phyloP scores from a whole-genome alignment of 2,329 filamentous ascomycete genomes.

The Pezicula rhizophila region DNA sequence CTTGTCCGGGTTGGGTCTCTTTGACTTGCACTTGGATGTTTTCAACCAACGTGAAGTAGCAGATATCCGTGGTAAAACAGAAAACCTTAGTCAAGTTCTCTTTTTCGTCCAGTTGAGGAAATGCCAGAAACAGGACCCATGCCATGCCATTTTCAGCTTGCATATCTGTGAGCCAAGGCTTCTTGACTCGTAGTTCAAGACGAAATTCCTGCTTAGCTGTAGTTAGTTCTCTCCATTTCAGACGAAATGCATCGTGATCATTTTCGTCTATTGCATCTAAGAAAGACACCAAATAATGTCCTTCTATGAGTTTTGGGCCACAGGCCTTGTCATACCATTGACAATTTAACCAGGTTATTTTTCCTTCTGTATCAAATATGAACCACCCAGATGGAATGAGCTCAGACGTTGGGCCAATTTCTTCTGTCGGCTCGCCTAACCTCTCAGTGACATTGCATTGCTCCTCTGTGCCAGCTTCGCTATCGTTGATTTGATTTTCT shows the following conservation, averaged over 20 bases:
- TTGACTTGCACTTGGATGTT: conserved; percentile 72
- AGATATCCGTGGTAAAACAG: conserved; percentile 73
- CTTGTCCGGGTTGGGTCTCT: conserved; percentile 64
- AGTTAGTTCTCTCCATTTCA: conserved; percentile 56
- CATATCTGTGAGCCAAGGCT: conserved; percentile 50
- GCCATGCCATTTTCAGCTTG: conserved; percentile 52
- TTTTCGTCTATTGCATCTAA: conserved; percentile 63
- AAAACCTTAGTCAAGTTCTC: conserved; percentile 61
- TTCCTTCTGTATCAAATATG: conserved; percentile 14
- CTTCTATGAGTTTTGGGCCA: conserved; percentile 48
- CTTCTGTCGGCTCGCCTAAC: too few species aligned
- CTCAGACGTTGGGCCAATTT: too few species aligned
- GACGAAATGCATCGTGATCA: conserved; percentile 51
- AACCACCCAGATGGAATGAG: conserved; percentile 3
- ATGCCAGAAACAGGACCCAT: conserved; percentile 59
- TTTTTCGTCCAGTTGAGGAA: conserved; percentile 59
- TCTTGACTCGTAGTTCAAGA: conserved; percentile 54
- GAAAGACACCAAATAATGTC: conserved; percentile 54
- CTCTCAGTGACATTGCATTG: too few species aligned
- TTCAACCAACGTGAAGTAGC: conserved; percentile 74
- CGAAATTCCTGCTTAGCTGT: conserved; percentile 63
- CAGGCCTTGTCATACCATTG: conserved; percentile 58
- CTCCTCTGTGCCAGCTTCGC: too few species aligned
- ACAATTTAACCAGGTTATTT: conserved; percentile 20
- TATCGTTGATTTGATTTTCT: too few species aligned